Conservation (phyloP, 257 asterid genomes). For the Misopates orontium region DNA sequence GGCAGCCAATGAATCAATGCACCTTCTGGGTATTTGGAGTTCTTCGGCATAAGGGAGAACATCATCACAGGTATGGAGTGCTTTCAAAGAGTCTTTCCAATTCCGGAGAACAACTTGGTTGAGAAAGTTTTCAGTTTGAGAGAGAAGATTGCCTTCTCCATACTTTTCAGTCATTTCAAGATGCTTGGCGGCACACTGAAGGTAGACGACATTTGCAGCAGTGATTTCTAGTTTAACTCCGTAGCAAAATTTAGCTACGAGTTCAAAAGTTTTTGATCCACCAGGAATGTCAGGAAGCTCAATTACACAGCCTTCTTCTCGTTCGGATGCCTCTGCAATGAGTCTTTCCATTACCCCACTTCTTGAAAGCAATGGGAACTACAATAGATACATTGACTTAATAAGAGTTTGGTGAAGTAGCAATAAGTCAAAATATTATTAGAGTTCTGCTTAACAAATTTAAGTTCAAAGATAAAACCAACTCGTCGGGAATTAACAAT, state of each 20-base stretch:
- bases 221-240: constrained; percentile 95
- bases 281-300: constrained; percentile 77
- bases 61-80: constrained; percentile 81
- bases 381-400: constrained; percentile 26
- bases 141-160: constrained; percentile 82
- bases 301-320: constrained; percentile 57
- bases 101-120: constrained; percentile 67
- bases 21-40: constrained; percentile 64
- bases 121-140: constrained; percentile 75
- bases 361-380: constrained; percentile 97
- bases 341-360: constrained; percentile 87
- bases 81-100: constrained; percentile 89
- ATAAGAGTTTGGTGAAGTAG: constrained; percentile 5
- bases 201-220: constrained; percentile 79
- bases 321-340: constrained; percentile 74
- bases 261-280: constrained; percentile 86
- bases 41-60: constrained; percentile 63
- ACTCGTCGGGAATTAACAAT: not conserved
- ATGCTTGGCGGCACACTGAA: constrained; percentile 85
- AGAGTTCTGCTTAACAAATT: not conserved
- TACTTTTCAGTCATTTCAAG: constrained; percentile 92
- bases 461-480: not conserved
- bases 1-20: constrained; percentile 79
- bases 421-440: not conserved
- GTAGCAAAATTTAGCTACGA: constrained; percentile 88